Percentiles rank a stretch among this genome's conserved stretches.
Conservation (phyloP, 1,139 yeast genomes). For the Zhuliangozyma blackwelliae region DNA sequence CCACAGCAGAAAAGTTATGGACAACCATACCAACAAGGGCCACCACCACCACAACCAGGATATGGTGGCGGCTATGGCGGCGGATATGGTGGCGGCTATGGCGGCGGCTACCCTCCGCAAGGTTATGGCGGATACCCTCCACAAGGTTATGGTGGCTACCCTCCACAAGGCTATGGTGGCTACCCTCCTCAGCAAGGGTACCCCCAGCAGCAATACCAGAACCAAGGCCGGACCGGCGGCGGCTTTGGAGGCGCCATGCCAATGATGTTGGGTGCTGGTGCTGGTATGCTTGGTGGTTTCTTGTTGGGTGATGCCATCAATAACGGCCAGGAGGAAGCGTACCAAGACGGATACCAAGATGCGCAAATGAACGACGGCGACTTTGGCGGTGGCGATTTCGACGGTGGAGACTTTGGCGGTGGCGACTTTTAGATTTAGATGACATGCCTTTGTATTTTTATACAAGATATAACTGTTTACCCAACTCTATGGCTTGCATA, state of each 20-base stretch:
- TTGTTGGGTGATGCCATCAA: constrained; percentile 45
- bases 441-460: background rate
- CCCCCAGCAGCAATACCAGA: constrained; percentile 13
- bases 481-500: no score
- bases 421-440: constrained; percentile 18
- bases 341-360: constrained; percentile 30
- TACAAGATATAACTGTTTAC: no score
- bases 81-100: constrained; percentile 9
- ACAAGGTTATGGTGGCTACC: constrained; percentile 17
- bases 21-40: constrained; percentile 10
- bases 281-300: constrained; percentile 76
- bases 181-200: constrained; percentile 15
- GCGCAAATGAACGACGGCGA: constrained; percentile 24
- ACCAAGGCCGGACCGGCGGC: constrained; percentile 12
- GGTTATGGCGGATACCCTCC: constrained; percentile 14
- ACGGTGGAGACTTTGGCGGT: constrained; percentile 24
- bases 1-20: constrained; percentile 13
- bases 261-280: constrained; percentile 61
- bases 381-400: constrained; percentile 21
- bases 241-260: constrained; percentile 44
- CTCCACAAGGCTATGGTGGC: constrained; percentile 19
- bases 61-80: constrained; percentile 7
- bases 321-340: constrained; percentile 22
- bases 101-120: constrained; percentile 15
- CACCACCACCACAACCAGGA: constrained; percentile 6